Evolutionary conservation across 2,329 filamentous ascomycete species (phyloP), one percentile per base, ranked within the genome.

Genomic region (Sclerotinia subarctica): DNA sequence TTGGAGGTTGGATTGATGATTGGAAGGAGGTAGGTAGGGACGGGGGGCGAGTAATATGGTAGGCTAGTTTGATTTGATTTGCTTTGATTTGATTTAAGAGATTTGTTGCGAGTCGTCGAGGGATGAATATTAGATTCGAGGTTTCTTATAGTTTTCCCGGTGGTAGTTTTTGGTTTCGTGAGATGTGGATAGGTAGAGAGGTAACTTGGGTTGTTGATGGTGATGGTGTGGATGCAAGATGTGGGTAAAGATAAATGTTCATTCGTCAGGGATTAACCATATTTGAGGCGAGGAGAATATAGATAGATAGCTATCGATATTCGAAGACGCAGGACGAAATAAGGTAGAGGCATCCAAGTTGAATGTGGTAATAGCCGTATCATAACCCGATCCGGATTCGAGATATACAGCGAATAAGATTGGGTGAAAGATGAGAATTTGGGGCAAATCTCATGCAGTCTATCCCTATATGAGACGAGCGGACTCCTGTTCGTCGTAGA

Each of bases 311-410:
- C 5, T 29, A 46, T 46, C 8, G 2, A 59, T 6, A 32, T n/a
- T n/a, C 24, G 38, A 59, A 29, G 6, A 6, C 19, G 57, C 19
- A 19, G 2, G n/a, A 46, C 21, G 1, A 46, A 15, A 17, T n/a
- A 38, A 56, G 7, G 35, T 8, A 5, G 35, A 38, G 19, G 17
- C 11, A 11, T 21, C 10, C 19, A 15, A 44, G 29, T 54, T 24
- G 64, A 44, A 51, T 66, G 47, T 52, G 73, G 74, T 75, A 74
- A 70, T 62, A 72, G 74, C 72, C 69, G 74, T 74, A 69, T 71
- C 63, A 67, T 70, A 69, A 71, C 68, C 24, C 42, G 8, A 46
- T 15, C 19, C 26, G 2, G 10, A 32, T 47, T 47, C 26, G 42
- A 46, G 26, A 47, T 59, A n/a, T n/a, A 8, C 29, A 63, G 62